Percentiles rank a stretch among this genome's conserved stretches.
Evolutionary conservation across 306 rosid genomes (phyloP).

Genomic region (Trifolium pratense): DNA sequence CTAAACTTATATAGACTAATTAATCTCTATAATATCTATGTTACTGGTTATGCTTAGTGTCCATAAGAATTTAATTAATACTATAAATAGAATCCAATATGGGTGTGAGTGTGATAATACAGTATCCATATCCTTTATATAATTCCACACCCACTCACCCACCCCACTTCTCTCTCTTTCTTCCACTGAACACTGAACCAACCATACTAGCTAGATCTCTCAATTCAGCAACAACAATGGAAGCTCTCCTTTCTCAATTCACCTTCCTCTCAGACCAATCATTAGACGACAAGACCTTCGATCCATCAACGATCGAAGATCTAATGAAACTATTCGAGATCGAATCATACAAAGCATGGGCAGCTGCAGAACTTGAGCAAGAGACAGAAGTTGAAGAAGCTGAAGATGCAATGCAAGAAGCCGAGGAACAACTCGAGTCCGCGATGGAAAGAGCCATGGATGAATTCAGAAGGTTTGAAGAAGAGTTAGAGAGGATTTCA

Average conservation of each 20-base stretch:
- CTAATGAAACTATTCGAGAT: slow-evolving; percentile 87
- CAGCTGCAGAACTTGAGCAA: slow-evolving; percentile 69
- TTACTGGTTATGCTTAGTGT: background rate
- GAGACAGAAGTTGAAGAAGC: slow-evolving; percentile 63
- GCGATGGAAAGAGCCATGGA: slow-evolving; percentile 91
- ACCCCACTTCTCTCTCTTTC: background rate
- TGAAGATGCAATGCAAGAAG: slow-evolving; percentile 58
- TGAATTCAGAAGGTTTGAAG: slow-evolving; percentile 76
- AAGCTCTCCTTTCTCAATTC: slow-evolving; percentile 76
- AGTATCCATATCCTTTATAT: background rate
- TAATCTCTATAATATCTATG: background rate
- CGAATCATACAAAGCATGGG: slow-evolving; percentile 96
- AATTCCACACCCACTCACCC: background rate
- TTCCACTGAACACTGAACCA: slow-evolving; percentile 6
- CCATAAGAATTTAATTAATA: background rate
- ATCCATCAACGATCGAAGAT: slow-evolving; percentile 77
- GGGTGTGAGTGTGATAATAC: background rate
- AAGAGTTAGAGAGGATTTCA: slow-evolving; percentile 62
- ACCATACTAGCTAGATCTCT: slow-evolving; percentile 38
- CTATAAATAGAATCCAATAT: background rate
- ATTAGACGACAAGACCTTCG: slow-evolving; percentile 75
- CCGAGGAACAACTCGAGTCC: slow-evolving; percentile 75
- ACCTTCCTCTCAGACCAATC: slow-evolving; percentile 75
- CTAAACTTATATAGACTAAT: too few relatives aligned
- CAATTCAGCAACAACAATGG: slow-evolving; percentile 51